Base-by-base conservation (phyloP, 192 early-diverging fungal genomes). In the Coemansia sp. region DNA sequence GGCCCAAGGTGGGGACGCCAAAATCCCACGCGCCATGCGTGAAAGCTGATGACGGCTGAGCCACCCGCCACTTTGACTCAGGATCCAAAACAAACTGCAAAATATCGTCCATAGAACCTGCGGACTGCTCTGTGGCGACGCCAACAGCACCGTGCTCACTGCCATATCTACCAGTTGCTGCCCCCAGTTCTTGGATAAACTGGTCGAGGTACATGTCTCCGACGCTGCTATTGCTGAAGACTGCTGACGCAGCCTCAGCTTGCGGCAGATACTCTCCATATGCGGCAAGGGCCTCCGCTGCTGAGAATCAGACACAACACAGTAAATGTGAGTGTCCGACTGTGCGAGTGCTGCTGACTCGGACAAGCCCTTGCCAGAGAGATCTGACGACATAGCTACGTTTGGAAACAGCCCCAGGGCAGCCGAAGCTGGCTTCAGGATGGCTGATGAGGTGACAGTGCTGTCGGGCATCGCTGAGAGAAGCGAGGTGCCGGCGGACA, bases 291-390 rank as follows among this genome's bases (percentile, higher is more conserved):
- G 65, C 76, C 41, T 79, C 76, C 76, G 76, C 76, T 79, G 76
- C 76, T 79, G 76, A 72, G 76, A 79, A 79, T 72, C 76, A 63
- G 70, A 56, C 70, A 37, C 36, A 1, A 65, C 72, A 75, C 72
- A 63, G 36, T 56, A 64, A 63, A 67, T 63, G 59, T 72, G 76
- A 36, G 55, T 44, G 70, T 60, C 70, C 70, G 76, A 79, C 70
- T 79, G 76, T 72, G 63, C 76, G 76, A 79, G 76, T 79, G 57
- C 76, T 79, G 76, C 76, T 72, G 76, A 79, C 76, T 79, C 76
- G 76, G 76, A 79, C 76, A 79, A 79, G 76, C 70, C 76, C 70
- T 79, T 79, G 70, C 70, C 62, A 52, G 76, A 65, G 63, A 69
- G 62, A 34, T 72, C 70, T 62, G 70, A 40, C 58, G 68, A 29